Evolutionary conservation across 1,139 yeast genomes (phyloP).

Genomic region (Scheffersomyces lignicola): DNA sequence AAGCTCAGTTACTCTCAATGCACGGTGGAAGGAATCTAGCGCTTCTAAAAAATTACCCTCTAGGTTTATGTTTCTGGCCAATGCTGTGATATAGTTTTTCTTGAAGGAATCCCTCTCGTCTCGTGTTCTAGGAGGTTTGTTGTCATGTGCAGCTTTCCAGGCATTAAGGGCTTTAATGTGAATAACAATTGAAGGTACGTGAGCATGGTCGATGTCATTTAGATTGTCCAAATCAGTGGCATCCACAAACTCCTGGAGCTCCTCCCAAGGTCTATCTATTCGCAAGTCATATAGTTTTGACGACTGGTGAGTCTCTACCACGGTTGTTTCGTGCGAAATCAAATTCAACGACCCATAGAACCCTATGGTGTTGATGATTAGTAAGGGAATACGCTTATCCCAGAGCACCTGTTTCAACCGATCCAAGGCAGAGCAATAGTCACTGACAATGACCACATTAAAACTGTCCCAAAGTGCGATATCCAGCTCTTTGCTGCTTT

Average conservation of each 20-base stretch:
- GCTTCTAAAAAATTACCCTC: conserved; percentile 79
- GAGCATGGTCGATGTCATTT: conserved; percentile 57
- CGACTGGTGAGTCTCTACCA: conserved; percentile 75
- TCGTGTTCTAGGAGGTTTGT: conserved; percentile 42
- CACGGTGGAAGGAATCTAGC: conserved; percentile 51
- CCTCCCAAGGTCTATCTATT: conserved; percentile 74
- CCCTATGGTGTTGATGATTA: conserved; percentile 56
- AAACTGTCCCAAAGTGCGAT: conserved; percentile 50
- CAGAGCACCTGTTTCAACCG: conserved; percentile 39
- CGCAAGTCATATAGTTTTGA: conserved; percentile 67
- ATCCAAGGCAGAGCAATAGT: conserved; percentile 18
- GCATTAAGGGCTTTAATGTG: conserved; percentile 54
- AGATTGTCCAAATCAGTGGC: conserved; percentile 48
- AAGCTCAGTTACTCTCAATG: conserved; percentile 40
- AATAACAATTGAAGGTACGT: conserved; percentile 73
- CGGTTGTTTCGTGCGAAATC: conserved; percentile 52
- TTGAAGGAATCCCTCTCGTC: conserved; percentile 53
- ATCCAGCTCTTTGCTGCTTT: conserved; percentile 13
- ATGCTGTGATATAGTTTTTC: conserved; percentile 26
- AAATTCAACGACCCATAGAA: conserved; percentile 68
- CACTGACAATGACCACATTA: conserved; percentile 53
- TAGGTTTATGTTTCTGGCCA: conserved; percentile 35
- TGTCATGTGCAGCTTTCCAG: conserved; percentile 40
- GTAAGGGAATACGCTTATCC: conserved; percentile 50
- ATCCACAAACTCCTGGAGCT: conserved; percentile 54